Evolutionary conservation across 2,329 filamentous ascomycete species (phyloP).

Genomic region (Stemphylium lycopersici): DNA sequence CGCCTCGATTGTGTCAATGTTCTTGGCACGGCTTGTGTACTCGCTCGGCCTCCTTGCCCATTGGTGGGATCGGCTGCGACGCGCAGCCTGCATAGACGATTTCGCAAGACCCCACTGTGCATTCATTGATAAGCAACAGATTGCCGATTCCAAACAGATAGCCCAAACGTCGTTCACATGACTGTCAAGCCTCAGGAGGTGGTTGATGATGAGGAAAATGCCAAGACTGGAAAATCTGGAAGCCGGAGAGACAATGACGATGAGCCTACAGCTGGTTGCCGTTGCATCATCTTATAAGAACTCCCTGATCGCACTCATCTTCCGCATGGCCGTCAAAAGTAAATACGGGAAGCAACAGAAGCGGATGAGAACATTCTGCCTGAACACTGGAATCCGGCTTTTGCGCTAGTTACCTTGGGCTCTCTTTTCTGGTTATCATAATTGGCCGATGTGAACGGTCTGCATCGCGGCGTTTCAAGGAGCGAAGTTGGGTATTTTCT

Average conservation of each 20-base stretch:
- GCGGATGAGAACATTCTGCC: not conserved
- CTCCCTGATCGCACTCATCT: not conserved
- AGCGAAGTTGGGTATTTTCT: conserved; percentile 3
- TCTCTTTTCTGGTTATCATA: conserved; percentile 4
- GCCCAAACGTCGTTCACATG: conserved; percentile 91
- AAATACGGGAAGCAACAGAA: not conserved
- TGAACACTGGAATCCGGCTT: not conserved
- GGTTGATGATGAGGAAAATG: conserved; percentile 79
- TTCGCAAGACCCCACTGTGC: not conserved
- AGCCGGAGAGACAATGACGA: conserved; percentile 60
- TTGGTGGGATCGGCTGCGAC: conserved; percentile 12
- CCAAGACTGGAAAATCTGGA: conserved; percentile 67
- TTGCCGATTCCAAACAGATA: conserved; percentile 75
- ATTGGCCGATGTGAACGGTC: conserved; percentile 7
- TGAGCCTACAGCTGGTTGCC: conserved; percentile 63
- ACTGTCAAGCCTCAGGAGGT: conserved; percentile 85
- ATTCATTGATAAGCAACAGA: conserved; percentile 58
- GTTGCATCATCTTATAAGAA: conserved; percentile 67
- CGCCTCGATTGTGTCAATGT: conserved; percentile 19
- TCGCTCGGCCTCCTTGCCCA: conserved; percentile 19
- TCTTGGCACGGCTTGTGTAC: conserved; percentile 30
- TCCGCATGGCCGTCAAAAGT: not conserved
- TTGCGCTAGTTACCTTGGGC: not conserved
- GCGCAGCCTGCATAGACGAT: conserved; percentile 4
- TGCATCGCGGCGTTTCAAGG: conserved; percentile 8